phyloP scores from a whole-genome alignment of 2,329 filamentous ascomycete species.

The Hansfordia pulvinata region DNA sequence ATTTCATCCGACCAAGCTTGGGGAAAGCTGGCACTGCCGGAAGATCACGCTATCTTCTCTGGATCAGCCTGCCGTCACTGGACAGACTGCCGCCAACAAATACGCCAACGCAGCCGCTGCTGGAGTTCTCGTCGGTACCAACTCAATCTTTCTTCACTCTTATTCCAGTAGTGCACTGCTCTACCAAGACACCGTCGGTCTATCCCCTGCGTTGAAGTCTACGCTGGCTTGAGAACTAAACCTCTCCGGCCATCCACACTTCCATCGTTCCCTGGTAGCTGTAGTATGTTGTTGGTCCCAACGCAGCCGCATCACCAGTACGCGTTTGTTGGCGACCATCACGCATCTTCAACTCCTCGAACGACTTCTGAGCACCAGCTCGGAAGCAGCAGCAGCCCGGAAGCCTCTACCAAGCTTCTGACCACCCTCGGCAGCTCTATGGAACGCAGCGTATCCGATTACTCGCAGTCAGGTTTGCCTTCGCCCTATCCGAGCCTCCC shows the following conservation, averaged over 20 bases:
- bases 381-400: slow-evolving; percentile 14
- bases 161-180: slow-evolving; percentile 8
- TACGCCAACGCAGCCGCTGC: slow-evolving; percentile 21
- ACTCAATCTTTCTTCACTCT: slow-evolving; percentile 17
- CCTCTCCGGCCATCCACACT: slow-evolving; percentile 13
- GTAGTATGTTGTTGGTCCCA: slow-evolving; percentile 20
- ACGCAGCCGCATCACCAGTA: slow-evolving; percentile 14
- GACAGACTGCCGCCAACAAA: slow-evolving; percentile 20
- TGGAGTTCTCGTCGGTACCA: slow-evolving; percentile 15
- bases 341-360: slow-evolving; percentile 15
- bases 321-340: slow-evolving; percentile 16
- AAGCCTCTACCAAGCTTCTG: slow-evolving; percentile 15
- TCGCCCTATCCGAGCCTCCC: slow-evolving; percentile 54
- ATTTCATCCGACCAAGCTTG: slow-evolving; percentile 13
- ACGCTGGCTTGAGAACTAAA: slow-evolving; percentile 19
- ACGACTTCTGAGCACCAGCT: slow-evolving; percentile 13
- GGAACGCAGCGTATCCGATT: slow-evolving; percentile 57
- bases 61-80: slow-evolving; percentile 15
- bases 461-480: slow-evolving; percentile 80
- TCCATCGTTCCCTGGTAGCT: slow-evolving; percentile 12
- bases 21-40: slow-evolving; percentile 9
- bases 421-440: slow-evolving; percentile 25
- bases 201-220: slow-evolving; percentile 13
- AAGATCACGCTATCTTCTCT: slow-evolving; percentile 19
- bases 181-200: slow-evolving; percentile 13